Conservation (phyloP, 352 stramenopile genomes). For the Globisporangium cederbergense region DNA sequence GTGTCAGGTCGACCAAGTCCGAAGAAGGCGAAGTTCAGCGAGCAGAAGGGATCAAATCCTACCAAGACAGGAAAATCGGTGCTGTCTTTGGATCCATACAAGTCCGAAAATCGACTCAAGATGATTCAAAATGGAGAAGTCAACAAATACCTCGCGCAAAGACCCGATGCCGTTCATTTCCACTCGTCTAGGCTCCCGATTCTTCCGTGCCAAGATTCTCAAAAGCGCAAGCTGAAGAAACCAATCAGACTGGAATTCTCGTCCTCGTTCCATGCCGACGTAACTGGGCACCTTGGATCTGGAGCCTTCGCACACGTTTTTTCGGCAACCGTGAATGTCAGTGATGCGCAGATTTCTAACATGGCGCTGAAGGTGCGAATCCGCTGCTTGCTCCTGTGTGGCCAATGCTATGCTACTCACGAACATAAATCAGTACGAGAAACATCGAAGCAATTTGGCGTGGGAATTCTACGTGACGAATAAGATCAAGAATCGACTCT, state of each 20-base stretch:
- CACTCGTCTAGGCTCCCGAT: conserved; percentile 47
- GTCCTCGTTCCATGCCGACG: conserved; percentile 29
- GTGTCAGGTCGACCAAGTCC: neutral
- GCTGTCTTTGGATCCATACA: conserved; percentile 51
- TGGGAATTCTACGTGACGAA: conserved; percentile 82
- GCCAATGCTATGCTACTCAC: neutral
- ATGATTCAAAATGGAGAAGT: conserved; percentile 45
- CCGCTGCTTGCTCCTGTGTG: neutral
- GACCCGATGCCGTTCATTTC: conserved; percentile 43
- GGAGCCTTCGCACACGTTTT: conserved; percentile 79
- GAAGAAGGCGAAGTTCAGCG: conserved; percentile 11
- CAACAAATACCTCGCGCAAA: conserved; percentile 39
- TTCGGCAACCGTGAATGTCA: conserved; percentile 35
- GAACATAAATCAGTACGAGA: conserved; percentile 53
- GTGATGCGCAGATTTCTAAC: conserved; percentile 18
- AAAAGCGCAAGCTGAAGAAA: conserved; percentile 58
- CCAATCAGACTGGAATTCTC: conserved; percentile 35
- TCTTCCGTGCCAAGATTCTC: conserved; percentile 39
- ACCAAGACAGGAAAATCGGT: neutral
- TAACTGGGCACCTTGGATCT: conserved; percentile 60
- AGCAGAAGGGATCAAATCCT: conserved; percentile 6
- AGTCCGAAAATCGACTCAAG: conserved; percentile 34
- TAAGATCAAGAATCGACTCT: conserved; percentile 39
- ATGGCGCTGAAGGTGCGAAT: conserved; percentile 66
- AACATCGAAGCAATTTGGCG: conserved; percentile 54